Evolutionary conservation across 2,329 filamentous ascomycete species (phyloP).

Genomic region (Torrubiellomyces zombiae): DNA sequence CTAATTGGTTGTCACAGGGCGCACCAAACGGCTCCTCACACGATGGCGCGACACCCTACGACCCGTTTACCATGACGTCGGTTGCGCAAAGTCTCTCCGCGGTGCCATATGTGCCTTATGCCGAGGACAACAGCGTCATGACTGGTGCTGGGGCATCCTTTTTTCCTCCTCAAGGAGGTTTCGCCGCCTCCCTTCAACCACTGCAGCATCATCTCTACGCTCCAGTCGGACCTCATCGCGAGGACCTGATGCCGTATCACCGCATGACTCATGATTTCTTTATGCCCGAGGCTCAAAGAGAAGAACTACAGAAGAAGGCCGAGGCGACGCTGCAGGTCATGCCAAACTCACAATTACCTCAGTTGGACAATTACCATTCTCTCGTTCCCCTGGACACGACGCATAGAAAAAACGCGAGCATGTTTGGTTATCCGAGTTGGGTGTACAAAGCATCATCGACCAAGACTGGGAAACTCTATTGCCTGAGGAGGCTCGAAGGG

Average conservation of each 20-base stretch:
- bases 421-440: slow-evolving; percentile 84
- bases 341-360: slow-evolving; percentile 58
- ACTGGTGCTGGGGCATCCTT: slow-evolving; percentile 42
- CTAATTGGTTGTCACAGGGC: slow-evolving; percentile 14
- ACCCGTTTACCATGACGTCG: slow-evolving; percentile 46
- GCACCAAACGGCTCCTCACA: slow-evolving; percentile 30
- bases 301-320: slow-evolving; percentile 77
- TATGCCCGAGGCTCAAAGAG: slow-evolving; percentile 67
- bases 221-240: slow-evolving; percentile 65
- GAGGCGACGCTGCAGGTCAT: slow-evolving; percentile 76
- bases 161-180: slow-evolving; percentile 43
- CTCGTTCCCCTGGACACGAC: slow-evolving; percentile 76
- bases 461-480: slow-evolving; percentile 81
- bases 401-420: slow-evolving; percentile 57
- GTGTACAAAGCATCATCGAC: slow-evolving; percentile 85
- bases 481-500: slow-evolving; percentile 70
- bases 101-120: slow-evolving; percentile 57
- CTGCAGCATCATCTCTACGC: slow-evolving; percentile 89
- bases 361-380: slow-evolving; percentile 80
- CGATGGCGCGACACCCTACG: slow-evolving; percentile 29
- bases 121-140: slow-evolving; percentile 49
- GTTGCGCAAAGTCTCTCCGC: slow-evolving; percentile 33
- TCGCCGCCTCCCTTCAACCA: slow-evolving; percentile 39
- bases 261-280: slow-evolving; percentile 83
- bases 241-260: slow-evolving; percentile 72